Conservation (phyloP, 2,329 filamentous ascomycete genomes). For the Colletotrichum tabaci region DNA sequence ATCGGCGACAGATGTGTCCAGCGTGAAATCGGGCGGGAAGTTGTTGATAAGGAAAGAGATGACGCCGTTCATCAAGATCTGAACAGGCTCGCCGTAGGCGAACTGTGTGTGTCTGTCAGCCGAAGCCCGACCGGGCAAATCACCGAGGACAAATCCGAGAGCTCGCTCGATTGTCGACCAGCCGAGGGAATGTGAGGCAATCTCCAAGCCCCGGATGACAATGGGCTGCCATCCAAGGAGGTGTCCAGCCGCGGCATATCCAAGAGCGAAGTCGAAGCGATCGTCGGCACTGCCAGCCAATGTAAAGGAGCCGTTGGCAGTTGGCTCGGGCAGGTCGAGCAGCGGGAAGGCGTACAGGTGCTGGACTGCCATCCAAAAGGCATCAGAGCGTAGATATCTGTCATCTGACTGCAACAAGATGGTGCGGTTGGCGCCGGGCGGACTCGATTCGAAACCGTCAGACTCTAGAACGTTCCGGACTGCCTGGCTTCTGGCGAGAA, state of each 20-base stretch:
- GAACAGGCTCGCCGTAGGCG: constrained; percentile 69
- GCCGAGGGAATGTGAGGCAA: constrained; percentile 70
- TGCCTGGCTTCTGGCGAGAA: constrained; percentile 68
- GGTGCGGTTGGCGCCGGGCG: constrained; percentile 51
- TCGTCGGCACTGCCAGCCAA: constrained; percentile 58
- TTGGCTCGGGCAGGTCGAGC: constrained; percentile 53
- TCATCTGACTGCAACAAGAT: constrained; percentile 65
- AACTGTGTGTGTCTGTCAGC: constrained; percentile 57
- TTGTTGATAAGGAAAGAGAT: constrained; percentile 73
- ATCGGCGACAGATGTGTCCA: constrained; percentile 64
- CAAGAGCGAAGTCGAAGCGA: constrained; percentile 70
- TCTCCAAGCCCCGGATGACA: constrained; percentile 70
- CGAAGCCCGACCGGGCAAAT: constrained; percentile 43
- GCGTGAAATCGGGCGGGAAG: constrained; percentile 72
- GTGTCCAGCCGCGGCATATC: constrained; percentile 75
- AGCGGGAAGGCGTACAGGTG: constrained; percentile 70
- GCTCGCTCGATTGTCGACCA: constrained; percentile 76
- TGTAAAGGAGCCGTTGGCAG: constrained; percentile 49
- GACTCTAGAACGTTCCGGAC: constrained; percentile 48
- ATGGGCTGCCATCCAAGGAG: constrained; percentile 70
- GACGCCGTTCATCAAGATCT: constrained; percentile 67
- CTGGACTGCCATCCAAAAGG: constrained; percentile 71
- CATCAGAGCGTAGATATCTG: constrained; percentile 68
- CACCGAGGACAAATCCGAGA: constrained; percentile 70
- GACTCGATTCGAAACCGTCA: constrained; percentile 38